Conservation (phyloP, 2,329 filamentous ascomycete species). For the Ophiostoma montium region DNA sequence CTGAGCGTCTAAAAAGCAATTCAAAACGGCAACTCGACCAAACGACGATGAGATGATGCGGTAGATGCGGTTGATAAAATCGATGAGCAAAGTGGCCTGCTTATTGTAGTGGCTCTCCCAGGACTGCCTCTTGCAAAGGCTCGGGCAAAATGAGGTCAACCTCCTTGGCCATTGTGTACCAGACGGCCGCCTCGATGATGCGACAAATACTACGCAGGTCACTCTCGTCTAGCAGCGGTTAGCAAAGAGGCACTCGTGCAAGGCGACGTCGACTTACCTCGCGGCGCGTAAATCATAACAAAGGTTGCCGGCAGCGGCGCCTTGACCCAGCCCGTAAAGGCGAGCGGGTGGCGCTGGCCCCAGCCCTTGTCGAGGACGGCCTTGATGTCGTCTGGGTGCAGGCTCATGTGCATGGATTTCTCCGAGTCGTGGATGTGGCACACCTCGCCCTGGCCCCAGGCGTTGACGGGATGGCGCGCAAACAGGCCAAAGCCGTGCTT, state of each 20-base stretch:
- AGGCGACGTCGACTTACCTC: constrained; percentile 24
- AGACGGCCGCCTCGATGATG: constrained; percentile 62
- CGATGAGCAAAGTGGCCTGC: too few relatives aligned
- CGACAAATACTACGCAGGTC: constrained; percentile 54
- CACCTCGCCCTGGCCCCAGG: constrained; percentile 66
- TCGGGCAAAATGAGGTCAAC: constrained; percentile 18
- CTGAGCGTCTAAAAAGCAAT: too few relatives aligned
- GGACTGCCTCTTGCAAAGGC: not conserved
- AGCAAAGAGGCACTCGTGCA: not conserved
- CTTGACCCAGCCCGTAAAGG: constrained; percentile 49
- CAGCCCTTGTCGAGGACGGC: constrained; percentile 61
- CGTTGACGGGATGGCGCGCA: constrained; percentile 48
- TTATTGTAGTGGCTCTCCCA: not conserved
- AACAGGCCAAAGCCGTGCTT: constrained; percentile 72
- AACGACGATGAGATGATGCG: too few relatives aligned
- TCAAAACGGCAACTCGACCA: too few relatives aligned
- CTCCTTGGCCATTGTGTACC: constrained; percentile 42
- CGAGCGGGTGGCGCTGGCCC: constrained; percentile 59
- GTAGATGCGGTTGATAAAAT: too few relatives aligned
- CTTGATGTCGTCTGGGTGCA: constrained; percentile 65
- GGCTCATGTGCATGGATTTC: constrained; percentile 61
- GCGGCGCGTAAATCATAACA: constrained; percentile 69
- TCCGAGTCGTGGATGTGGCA: constrained; percentile 69
- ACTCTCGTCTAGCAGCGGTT: constrained; percentile 31
- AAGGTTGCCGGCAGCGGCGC: constrained; percentile 62